Evolutionary conservation across 352 stramenopile species (phyloP).

Genomic region (Stramenopiles sp.): DNA sequence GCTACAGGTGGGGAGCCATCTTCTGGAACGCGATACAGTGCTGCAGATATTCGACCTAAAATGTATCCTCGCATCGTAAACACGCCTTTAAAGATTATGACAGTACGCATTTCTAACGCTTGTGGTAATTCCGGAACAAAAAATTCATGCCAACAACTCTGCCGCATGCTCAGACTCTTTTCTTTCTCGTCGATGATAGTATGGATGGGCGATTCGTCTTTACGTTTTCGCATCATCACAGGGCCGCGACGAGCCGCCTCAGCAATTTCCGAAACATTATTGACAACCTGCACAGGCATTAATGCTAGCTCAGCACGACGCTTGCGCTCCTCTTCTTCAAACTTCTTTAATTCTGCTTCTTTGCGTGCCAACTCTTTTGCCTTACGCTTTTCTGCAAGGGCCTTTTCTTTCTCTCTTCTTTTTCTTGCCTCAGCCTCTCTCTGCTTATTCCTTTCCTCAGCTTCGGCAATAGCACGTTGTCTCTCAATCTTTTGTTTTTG

Average conservation of each 20-base stretch:
- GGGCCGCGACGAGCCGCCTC: not conserved
- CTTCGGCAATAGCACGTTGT: not conserved
- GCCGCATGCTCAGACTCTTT: not conserved
- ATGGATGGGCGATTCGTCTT: not conserved
- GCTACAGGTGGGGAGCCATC: slow-evolving; percentile 14
- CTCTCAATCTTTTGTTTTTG: not conserved
- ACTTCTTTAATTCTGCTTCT: not conserved
- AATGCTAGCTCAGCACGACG: not conserved
- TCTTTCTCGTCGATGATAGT: not conserved
- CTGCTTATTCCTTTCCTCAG: not conserved
- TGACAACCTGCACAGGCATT: not conserved
- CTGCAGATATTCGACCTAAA: slow-evolving; percentile 23
- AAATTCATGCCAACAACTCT: slow-evolving; percentile 1
- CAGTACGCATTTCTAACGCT: slow-evolving; percentile 21
- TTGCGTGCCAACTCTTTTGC: not conserved
- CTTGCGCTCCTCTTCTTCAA: not conserved
- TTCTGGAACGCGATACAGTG: slow-evolving; percentile 21
- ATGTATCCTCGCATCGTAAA: slow-evolving; percentile 26
- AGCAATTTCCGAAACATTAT: not conserved
- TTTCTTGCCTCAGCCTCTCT: not conserved
- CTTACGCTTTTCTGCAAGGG: not conserved
- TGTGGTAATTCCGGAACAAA: slow-evolving; percentile 4
- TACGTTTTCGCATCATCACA: not conserved
- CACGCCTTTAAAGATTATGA: slow-evolving; percentile 25
- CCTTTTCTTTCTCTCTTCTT: not conserved